These are phyloP conservation scores for Heritiera littoralis DNA, from an alignment of 345 rosid genomes.

Conservation along the genomic window DNA sequence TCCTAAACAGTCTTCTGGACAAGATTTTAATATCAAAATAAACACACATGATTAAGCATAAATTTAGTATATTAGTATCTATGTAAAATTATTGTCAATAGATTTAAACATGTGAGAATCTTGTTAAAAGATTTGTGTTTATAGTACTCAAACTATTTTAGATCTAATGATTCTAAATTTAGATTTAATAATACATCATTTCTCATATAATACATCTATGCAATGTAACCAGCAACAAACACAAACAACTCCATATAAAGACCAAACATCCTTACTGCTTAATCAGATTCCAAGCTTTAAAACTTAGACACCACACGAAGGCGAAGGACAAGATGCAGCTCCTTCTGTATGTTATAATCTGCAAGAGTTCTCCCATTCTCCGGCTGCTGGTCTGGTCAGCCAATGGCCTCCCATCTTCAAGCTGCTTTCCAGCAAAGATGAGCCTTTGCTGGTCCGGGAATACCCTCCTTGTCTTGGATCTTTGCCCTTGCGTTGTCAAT, in stretches of 20 bases:
- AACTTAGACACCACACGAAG: constrained; percentile 12
- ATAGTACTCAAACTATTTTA: no score
- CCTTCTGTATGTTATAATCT: constrained; percentile 14
- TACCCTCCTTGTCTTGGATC: neutral
- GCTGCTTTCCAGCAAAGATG: neutral
- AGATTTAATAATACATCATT: no score
- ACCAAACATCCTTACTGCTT: neutral
- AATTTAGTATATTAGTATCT: no score
- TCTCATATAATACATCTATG: no score
- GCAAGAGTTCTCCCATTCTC: constrained; percentile 10
- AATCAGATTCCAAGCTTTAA: neutral
- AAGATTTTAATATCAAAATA: no score
- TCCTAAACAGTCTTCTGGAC: no score
- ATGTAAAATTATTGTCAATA: no score
- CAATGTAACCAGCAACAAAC: neutral
- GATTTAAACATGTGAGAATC: no score
- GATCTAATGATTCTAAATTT: no score
- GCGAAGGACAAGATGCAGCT: constrained; percentile 19
- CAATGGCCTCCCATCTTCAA: neutral
- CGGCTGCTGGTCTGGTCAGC: constrained; percentile 11
- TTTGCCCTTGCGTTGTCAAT: neutral
- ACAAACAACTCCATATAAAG: neutral
- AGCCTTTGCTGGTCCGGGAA: neutral
- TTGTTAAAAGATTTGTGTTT: no score
- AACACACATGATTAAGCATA: no score